Percentiles rank a stretch among this genome's conserved stretches.
Evolutionary conservation across 352 stramenopile genomes (phyloP).

Genomic region (Globisporangium polare): DNA sequence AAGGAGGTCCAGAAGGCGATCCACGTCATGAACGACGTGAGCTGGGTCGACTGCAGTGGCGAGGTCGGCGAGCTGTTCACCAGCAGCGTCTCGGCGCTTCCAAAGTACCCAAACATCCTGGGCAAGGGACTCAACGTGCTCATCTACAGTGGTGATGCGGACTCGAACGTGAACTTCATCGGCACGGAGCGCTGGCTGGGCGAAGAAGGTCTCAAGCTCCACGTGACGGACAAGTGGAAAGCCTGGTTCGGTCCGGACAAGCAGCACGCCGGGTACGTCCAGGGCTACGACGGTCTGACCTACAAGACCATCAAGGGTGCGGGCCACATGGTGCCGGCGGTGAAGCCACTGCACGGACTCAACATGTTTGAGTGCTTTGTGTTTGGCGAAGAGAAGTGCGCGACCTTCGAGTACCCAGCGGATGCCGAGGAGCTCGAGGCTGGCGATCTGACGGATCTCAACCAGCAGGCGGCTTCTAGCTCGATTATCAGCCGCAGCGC

Average conservation of each 20-base stretch:
- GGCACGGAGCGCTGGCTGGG: constrained; percentile 82
- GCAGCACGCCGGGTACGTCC: constrained; percentile 83
- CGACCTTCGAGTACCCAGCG: constrained; percentile 41
- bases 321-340: constrained; percentile 83
- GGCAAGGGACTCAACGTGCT: constrained; percentile 39
- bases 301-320: constrained; percentile 91
- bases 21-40: constrained; percentile 33
- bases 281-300: constrained; percentile 72
- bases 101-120: constrained; percentile 61
- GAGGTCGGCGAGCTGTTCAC: neutral
- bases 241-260: constrained; percentile 20
- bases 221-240: constrained; percentile 28
- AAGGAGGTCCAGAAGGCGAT: constrained; percentile 49
- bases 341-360: constrained; percentile 58
- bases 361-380: constrained; percentile 78
- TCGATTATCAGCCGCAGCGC: neutral
- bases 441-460: constrained; percentile 6
- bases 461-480: neutral
- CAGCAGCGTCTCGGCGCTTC: constrained; percentile 24
- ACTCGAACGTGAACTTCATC: constrained; percentile 76
- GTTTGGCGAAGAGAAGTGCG: constrained; percentile 44
- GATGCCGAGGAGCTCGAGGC: constrained; percentile 50
- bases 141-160: constrained; percentile 67
- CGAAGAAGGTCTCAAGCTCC: constrained; percentile 42
- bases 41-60: constrained; percentile 45